phyloP scores from a whole-genome alignment of 495 filamentous ascomycete species.

The Neurospora africana region DNA sequence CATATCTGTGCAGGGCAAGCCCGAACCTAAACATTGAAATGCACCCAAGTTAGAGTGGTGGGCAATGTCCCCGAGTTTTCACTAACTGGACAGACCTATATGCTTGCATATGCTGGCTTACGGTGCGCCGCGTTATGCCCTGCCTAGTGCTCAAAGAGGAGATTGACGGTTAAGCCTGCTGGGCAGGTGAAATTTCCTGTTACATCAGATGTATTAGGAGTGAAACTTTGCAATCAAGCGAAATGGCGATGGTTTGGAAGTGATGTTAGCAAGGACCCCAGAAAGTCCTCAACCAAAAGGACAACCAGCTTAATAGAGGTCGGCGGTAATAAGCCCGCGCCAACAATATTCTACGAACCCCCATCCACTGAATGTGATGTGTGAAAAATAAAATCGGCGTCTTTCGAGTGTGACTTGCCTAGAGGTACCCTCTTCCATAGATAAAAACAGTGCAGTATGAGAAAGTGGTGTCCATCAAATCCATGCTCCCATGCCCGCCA shows the following conservation, averaged over 20 bases:
- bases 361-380: neutral
- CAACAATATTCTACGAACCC: neutral
- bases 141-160: too few species aligned
- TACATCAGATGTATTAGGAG: neutral
- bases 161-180: too few species aligned
- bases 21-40: too few species aligned
- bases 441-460: neutral
- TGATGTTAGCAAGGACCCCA: neutral
- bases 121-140: too few species aligned
- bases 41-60: too few species aligned
- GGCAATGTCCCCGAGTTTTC: too few species aligned
- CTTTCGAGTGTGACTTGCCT: neutral
- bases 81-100: too few species aligned
- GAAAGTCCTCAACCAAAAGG: neutral
- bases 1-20: too few species aligned
- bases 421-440: neutral
- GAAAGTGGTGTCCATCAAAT: neutral
- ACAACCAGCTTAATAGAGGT: neutral
- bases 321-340: neutral
- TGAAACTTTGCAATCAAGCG: neutral
- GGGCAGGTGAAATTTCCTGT: neutral
- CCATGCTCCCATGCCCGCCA: neutral
- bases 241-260: neutral
- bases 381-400: neutral
- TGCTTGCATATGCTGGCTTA: too few species aligned